These are phyloP conservation scores for Dipodascus albidus DNA, from an alignment of 805 yeast species.

Conservation along the genomic window DNA sequence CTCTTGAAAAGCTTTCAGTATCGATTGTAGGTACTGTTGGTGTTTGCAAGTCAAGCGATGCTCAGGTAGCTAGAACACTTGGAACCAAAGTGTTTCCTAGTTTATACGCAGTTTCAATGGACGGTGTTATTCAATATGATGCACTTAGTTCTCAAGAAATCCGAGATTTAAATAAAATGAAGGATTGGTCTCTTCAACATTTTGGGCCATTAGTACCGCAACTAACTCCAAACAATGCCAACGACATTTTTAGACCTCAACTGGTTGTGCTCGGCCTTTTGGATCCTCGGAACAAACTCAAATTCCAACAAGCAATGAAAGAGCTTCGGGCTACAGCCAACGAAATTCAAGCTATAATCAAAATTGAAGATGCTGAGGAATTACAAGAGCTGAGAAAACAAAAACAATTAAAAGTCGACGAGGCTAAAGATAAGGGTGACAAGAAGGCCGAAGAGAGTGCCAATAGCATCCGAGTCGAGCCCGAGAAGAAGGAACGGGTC, in stretches of 20 bases:
- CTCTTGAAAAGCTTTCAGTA: constrained; percentile 24
- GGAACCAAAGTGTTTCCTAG: constrained; percentile 22
- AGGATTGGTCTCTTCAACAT: constrained; percentile 22
- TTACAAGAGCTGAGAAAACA: constrained; percentile 19
- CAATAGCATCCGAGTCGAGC: constrained; percentile 18
- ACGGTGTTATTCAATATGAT: constrained; percentile 12
- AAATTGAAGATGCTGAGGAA: constrained; percentile 16
- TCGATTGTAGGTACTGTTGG: constrained; percentile 22
- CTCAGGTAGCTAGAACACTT: constrained; percentile 19
- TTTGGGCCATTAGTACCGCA: constrained; percentile 28
- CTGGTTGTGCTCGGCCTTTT: constrained; percentile 24
- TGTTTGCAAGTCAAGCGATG: constrained; percentile 20
- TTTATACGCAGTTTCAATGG: constrained; percentile 21
- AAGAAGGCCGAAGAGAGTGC: constrained; percentile 21
- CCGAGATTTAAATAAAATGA: constrained; percentile 20
- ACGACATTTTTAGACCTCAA: constrained; percentile 20
- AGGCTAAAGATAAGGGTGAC: constrained; percentile 24
- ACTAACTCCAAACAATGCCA: constrained; percentile 24
- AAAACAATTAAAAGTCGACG: constrained; percentile 22
- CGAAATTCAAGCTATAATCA: constrained; percentile 17
- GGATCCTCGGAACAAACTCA: constrained; percentile 19
- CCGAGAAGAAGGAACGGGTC: constrained; percentile 14
- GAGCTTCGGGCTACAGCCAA: constrained; percentile 23
- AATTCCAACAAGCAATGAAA: constrained; percentile 16
- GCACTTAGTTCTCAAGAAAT: constrained; percentile 24